phyloP scores from a whole-genome alignment of 2,329 filamentous ascomycete genomes.

The Plenodomus biglobosus region DNA sequence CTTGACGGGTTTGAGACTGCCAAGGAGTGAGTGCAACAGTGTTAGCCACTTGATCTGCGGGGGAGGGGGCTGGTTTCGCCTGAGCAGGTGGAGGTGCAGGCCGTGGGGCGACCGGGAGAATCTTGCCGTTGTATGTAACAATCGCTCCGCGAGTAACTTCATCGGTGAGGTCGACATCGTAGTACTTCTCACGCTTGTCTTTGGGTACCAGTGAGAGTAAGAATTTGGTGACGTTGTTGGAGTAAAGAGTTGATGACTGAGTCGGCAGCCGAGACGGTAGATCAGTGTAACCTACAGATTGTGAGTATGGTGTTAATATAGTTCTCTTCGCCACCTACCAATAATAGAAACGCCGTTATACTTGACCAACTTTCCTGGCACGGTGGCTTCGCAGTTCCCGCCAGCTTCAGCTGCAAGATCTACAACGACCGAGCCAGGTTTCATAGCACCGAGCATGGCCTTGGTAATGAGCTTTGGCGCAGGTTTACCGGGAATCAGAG shows the following conservation, averaged over 20 bases:
- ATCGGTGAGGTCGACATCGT: slow-evolving; percentile 77
- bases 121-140: slow-evolving; percentile 74
- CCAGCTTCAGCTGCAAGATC: slow-evolving; percentile 86
- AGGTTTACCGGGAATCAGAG: slow-evolving; percentile 81
- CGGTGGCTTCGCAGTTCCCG: slow-evolving; percentile 82
- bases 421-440: slow-evolving; percentile 83
- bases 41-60: slow-evolving; percentile 52
- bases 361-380: slow-evolving; percentile 67
- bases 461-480: slow-evolving; percentile 84
- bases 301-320: slow-evolving; percentile 38
- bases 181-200: slow-evolving; percentile 75
- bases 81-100: slow-evolving; percentile 62
- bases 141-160: slow-evolving; percentile 86
- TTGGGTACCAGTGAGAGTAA: slow-evolving; percentile 78
- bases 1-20: slow-evolving; percentile 76
- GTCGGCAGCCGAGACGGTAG: slow-evolving; percentile 83
- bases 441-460: slow-evolving; percentile 80
- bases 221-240: slow-evolving; percentile 91
- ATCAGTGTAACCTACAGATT: slow-evolving; percentile 68
- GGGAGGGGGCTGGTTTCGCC: slow-evolving; percentile 44
- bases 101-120: slow-evolving; percentile 74
- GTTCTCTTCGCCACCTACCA: slow-evolving; percentile 52
- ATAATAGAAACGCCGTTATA: slow-evolving; percentile 83
- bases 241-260: slow-evolving; percentile 86
- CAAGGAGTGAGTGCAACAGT: slow-evolving; percentile 74